phyloP scores from a whole-genome alignment of 495 filamentous ascomycete genomes.

The Penicillium bovifimosum region DNA sequence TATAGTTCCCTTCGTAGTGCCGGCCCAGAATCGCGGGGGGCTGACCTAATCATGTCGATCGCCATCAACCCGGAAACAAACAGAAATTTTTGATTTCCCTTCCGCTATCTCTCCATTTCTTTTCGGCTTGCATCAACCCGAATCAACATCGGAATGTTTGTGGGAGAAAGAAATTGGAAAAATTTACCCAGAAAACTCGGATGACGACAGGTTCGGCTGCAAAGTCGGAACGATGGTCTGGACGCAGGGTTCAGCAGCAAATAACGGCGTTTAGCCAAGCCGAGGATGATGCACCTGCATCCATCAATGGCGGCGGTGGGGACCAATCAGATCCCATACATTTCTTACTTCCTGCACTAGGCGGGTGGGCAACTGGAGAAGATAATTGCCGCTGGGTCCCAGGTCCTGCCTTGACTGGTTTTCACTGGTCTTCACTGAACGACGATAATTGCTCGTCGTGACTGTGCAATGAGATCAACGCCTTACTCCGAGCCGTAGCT shows the following conservation, averaged over 20 bases:
- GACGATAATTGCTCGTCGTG: slow-evolving; percentile 4
- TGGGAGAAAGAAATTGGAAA: not conserved
- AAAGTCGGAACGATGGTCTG: slow-evolving; percentile 17
- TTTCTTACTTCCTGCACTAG: slow-evolving; percentile 15
- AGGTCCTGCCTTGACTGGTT: slow-evolving; percentile 9
- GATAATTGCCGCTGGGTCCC: slow-evolving; percentile 33
- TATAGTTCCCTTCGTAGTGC: slow-evolving; percentile 3
- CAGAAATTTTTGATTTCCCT: not conserved
- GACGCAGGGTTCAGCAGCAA: slow-evolving; percentile 11
- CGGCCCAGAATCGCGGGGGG: slow-evolving; percentile 17
- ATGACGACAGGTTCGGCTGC: slow-evolving; percentile 26
- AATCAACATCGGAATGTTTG: slow-evolving; percentile 6
- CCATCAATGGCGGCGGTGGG: slow-evolving; percentile 20
- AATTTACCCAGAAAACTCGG: not conserved
- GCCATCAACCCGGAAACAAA: not conserved
- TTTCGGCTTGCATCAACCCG: slow-evolving; percentile 17
- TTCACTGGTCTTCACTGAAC: not conserved
- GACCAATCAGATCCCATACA: slow-evolving; percentile 30
- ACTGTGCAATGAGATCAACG: slow-evolving; percentile 13
- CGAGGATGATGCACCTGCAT: slow-evolving; percentile 27
- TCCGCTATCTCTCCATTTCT: not conserved
- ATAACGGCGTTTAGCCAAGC: slow-evolving; percentile 32
- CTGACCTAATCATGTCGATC: slow-evolving; percentile 21
- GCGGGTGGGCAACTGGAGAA: slow-evolving; percentile 29
- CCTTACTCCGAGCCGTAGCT: slow-evolving; percentile 6